Evolutionary conservation across 805 yeast species (phyloP).

Genomic region (Suhomyces tanzawaensis): DNA sequence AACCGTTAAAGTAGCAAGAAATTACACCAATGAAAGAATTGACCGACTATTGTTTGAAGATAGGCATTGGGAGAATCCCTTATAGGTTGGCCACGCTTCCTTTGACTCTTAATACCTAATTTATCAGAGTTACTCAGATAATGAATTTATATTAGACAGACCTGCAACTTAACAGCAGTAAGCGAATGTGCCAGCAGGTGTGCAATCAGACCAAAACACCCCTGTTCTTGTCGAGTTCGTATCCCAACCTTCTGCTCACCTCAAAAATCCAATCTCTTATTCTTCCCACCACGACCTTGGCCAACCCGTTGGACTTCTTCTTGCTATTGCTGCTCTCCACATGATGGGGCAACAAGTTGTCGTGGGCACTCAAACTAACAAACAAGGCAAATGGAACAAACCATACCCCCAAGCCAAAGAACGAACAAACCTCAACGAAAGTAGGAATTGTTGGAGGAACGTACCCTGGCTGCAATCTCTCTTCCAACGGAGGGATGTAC

Average conservation of each 20-base stretch:
- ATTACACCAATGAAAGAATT: too few species aligned
- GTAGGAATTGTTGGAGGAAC: constrained; percentile 68
- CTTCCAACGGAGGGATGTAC: constrained; percentile 65
- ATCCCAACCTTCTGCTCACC: constrained; percentile 57
- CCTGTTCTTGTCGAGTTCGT: constrained; percentile 50
- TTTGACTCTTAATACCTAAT: too few species aligned
- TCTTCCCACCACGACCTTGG: constrained; percentile 60
- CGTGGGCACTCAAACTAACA: constrained; percentile 89
- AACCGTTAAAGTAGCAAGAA: too few species aligned
- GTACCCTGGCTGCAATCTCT: constrained; percentile 56
- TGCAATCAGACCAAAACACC: constrained; percentile 48
- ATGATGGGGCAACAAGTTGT: constrained; percentile 72
- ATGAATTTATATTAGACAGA: too few species aligned
- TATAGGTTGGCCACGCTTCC: too few species aligned
- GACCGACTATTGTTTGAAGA: too few species aligned
- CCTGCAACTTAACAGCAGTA: too few species aligned
- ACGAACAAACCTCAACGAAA: constrained; percentile 89
- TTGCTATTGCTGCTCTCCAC: constrained; percentile 25
- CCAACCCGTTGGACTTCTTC: constrained; percentile 53
- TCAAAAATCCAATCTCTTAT: constrained; percentile 47
- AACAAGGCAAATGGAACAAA: constrained; percentile 88
- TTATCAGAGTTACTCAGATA: too few species aligned
- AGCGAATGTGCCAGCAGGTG: too few species aligned
- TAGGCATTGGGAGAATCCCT: too few species aligned
- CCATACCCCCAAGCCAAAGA: constrained; percentile 93